These are phyloP conservation scores for Hyparrhenia diplandra DNA, from an alignment of 176 grass and related monocot species.

Conservation along the genomic window DNA sequence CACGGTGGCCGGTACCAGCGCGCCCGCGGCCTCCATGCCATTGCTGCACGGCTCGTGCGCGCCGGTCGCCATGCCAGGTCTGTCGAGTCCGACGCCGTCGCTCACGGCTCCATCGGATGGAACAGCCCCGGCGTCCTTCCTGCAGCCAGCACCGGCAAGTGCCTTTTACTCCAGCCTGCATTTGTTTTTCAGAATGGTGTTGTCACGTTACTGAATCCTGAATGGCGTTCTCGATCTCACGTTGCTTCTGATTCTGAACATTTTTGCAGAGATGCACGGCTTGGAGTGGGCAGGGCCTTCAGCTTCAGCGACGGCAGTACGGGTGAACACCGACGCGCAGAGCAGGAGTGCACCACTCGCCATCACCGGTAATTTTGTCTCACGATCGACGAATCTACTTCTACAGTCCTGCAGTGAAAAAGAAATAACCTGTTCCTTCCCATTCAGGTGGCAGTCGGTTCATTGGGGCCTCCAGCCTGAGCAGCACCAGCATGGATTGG, in stretches of 20 bases:
- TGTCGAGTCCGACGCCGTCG: neutral
- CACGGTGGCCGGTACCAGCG: neutral
- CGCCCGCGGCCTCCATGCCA: neutral
- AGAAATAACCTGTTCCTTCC: no score
- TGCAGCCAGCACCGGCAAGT: slow-evolving; percentile 16
- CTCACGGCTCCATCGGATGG: slow-evolving; percentile 32
- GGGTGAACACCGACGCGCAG: neutral
- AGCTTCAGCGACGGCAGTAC: slow-evolving; percentile 23
- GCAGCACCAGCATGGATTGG: neutral
- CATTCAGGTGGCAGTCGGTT: slow-evolving; percentile 20
- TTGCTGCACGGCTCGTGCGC: slow-evolving; percentile 13
- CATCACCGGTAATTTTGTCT: no score
- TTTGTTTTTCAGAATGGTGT: neutral
- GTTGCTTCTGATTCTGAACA: neutral
- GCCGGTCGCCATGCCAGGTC: neutral
- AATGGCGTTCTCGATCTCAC: neutral
- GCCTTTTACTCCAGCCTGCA: neutral
- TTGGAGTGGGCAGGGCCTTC: slow-evolving; percentile 43
- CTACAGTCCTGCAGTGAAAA: no score
- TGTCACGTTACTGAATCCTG: neutral
- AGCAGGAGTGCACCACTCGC: neutral
- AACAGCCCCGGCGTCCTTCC: slow-evolving; percentile 12
- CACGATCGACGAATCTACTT: no score
- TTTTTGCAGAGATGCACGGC: slow-evolving; percentile 29
- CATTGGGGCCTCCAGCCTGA: slow-evolving; percentile 19